These are phyloP conservation scores for Colletotrichum sidae DNA, from an alignment of 2,329 filamentous ascomycete species.

Conservation along the genomic window DNA sequence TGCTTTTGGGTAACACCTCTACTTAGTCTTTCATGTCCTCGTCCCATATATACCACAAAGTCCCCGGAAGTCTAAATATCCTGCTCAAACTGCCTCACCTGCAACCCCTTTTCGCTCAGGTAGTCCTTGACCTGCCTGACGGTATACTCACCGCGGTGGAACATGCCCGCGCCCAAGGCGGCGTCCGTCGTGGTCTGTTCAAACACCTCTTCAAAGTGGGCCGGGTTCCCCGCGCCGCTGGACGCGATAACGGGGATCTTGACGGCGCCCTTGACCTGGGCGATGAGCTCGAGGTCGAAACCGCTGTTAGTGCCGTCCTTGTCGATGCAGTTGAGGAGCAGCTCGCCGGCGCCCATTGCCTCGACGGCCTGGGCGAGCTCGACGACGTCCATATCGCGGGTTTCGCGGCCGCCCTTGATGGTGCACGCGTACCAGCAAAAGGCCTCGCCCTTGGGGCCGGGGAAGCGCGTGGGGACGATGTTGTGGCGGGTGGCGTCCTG, in stretches of 20 bases:
- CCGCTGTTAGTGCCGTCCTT: conserved; percentile 94
- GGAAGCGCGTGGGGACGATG: conserved; percentile 76
- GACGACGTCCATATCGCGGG: conserved; percentile 91
- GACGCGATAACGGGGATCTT: conserved; percentile 96
- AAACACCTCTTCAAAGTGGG: conserved; percentile 93
- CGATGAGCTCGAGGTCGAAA: conserved; percentile 92
- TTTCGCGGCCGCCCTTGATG: conserved; percentile 93
- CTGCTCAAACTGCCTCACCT: conserved; percentile 83
- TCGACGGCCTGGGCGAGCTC: conserved; percentile 91
- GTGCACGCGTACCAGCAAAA: conserved; percentile 99
- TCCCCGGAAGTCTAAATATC: conserved; percentile 47
- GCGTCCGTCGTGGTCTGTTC: conserved; percentile 87
- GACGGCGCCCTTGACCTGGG: conserved; percentile 86
- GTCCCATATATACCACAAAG: background rate
- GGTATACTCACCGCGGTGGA: conserved; percentile 94
- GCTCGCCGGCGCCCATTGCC: conserved; percentile 94
- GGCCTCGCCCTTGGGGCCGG: conserved; percentile 80
- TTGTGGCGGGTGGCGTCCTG: conserved; percentile 77
- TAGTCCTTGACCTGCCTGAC: conserved; percentile 94
- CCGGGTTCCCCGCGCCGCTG: conserved; percentile 88
- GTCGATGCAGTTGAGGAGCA: conserved; percentile 97
- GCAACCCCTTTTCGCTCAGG: conserved; percentile 75
- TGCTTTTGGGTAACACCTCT: background rate
- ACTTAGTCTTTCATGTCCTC: conserved; percentile 1
- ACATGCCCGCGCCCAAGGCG: conserved; percentile 95